A percentile compares a stretch with the other conserved stretches of the same genome.
Evolutionary conservation across 2,329 filamentous ascomycete genomes (phyloP).

Genomic region (Ceratocystis lukuohia): DNA sequence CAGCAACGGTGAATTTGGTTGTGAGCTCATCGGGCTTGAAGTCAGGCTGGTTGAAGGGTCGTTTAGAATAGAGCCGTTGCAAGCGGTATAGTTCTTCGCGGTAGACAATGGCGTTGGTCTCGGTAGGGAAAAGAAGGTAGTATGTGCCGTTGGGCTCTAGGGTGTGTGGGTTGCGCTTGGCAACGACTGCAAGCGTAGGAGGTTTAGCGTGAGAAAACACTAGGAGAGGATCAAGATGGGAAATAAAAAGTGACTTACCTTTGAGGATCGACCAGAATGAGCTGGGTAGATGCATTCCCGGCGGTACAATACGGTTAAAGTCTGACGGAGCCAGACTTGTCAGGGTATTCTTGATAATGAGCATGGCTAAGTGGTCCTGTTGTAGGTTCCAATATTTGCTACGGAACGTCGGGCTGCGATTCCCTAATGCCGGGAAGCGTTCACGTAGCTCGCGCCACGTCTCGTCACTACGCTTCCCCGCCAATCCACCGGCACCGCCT

Average conservation of each 20-base stretch:
- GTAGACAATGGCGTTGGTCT: slow-evolving; percentile 48
- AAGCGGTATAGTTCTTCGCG: slow-evolving; percentile 30
- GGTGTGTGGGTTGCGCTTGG: slow-evolving; percentile 49
- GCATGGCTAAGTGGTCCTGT: slow-evolving; percentile 25
- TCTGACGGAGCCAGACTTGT: slow-evolving; percentile 51
- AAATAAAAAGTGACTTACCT: slow-evolving; percentile 27
- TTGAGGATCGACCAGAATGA: slow-evolving; percentile 53
- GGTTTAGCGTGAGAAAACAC: not conserved
- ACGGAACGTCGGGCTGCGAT: slow-evolving; percentile 7
- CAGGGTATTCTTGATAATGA: slow-evolving; percentile 47
- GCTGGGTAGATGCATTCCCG: slow-evolving; percentile 49
- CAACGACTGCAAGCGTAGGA: slow-evolving; percentile 38
- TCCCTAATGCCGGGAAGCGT: slow-evolving; percentile 7
- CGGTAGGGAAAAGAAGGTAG: slow-evolving; percentile 52
- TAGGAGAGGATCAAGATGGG: not conserved
- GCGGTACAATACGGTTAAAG: slow-evolving; percentile 53
- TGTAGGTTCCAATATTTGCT: slow-evolving; percentile 15
- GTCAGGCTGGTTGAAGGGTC: slow-evolving; percentile 31
- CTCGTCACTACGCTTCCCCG: not conserved
- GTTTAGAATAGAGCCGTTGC: slow-evolving; percentile 25
- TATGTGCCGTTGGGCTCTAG: slow-evolving; percentile 52
- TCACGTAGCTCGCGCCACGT: slow-evolving; percentile 11
- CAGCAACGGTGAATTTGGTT: slow-evolving; percentile 13
- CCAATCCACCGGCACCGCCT: not conserved
- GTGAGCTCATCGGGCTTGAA: slow-evolving; percentile 18